Evolutionary conservation across 805 yeast species (phyloP).

Genomic region (Sugiyamaella smithiae): DNA sequence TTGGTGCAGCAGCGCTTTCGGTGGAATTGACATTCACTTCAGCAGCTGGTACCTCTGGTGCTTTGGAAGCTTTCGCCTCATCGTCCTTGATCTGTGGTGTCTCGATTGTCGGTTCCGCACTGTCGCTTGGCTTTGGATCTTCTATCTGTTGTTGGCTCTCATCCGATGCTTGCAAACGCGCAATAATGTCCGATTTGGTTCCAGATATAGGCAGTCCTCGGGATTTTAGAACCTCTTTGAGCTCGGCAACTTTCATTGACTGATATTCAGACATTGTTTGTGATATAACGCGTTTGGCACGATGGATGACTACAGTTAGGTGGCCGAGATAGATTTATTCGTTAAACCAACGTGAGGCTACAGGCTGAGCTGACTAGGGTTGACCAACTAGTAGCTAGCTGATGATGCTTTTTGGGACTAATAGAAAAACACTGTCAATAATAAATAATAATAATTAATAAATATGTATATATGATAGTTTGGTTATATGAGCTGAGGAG

Average conservation of each 20-base stretch:
- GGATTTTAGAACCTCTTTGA: slow-evolving; percentile 70
- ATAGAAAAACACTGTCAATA: too few relatives aligned
- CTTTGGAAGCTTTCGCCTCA: slow-evolving; percentile 1
- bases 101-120: slow-evolving; percentile 6
- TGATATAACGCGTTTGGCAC: too few relatives aligned
- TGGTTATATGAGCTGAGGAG: background rate
- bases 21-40: slow-evolving; percentile 4
- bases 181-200: slow-evolving; percentile 72
- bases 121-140: background rate
- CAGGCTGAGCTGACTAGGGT: too few relatives aligned
- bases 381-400: too few relatives aligned
- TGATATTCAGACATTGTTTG: slow-evolving; percentile 26
- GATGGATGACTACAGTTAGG: too few relatives aligned
- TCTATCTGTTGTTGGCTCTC: too few relatives aligned
- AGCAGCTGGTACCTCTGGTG: slow-evolving; percentile 8
- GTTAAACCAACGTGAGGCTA: too few relatives aligned
- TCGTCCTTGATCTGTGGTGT: too few relatives aligned
- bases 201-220: slow-evolving; percentile 71
- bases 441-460: too few relatives aligned
- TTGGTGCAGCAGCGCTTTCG: slow-evolving; percentile 22
- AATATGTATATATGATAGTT: too few relatives aligned
- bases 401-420: too few relatives aligned
- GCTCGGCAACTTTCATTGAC: slow-evolving; percentile 59
- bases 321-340: too few relatives aligned
- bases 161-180: slow-evolving; percentile 46